Conservation (phyloP, 371 early-diverging fungal genomes). For the Rozella allomycis region DNA sequence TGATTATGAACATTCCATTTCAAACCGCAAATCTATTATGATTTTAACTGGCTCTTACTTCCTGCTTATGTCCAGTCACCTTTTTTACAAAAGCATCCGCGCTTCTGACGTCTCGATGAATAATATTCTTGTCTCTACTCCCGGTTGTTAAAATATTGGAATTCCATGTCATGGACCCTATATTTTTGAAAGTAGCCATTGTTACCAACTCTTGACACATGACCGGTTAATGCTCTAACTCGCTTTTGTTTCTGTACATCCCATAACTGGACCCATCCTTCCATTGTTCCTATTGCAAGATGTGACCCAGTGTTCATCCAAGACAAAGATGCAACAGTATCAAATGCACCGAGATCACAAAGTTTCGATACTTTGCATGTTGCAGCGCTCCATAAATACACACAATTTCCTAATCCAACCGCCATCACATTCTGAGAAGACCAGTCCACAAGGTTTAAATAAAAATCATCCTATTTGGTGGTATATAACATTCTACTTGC, state of each 20-base stretch:
- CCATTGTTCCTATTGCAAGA: constrained; percentile 22
- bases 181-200: not conserved
- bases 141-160: constrained; percentile 14
- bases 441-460: constrained; percentile 49
- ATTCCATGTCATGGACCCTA: constrained; percentile 20
- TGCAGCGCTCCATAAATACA: constrained; percentile 5
- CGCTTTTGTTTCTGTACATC: constrained; percentile 6
- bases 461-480: constrained; percentile 36
- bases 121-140: constrained; percentile 16
- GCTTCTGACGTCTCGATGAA: not conserved
- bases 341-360: constrained; percentile 17
- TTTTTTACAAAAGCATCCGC: not conserved
- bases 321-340: constrained; percentile 4
- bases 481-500: not conserved
- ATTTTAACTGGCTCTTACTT: too few relatives aligned
- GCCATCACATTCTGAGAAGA: constrained; percentile 14
- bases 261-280: constrained; percentile 18
- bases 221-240: constrained; percentile 1
- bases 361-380: not conserved
- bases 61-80: constrained; percentile 12
- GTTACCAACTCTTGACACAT: constrained; percentile 12
- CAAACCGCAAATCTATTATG: constrained; percentile 39
- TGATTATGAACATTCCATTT: constrained; percentile 28
- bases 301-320: constrained; percentile 3
- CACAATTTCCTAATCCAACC: constrained; percentile 16